These are phyloP conservation scores for Xylariaceae sp. DNA, from an alignment of 2,329 filamentous ascomycete genomes.

Conservation along the genomic window DNA sequence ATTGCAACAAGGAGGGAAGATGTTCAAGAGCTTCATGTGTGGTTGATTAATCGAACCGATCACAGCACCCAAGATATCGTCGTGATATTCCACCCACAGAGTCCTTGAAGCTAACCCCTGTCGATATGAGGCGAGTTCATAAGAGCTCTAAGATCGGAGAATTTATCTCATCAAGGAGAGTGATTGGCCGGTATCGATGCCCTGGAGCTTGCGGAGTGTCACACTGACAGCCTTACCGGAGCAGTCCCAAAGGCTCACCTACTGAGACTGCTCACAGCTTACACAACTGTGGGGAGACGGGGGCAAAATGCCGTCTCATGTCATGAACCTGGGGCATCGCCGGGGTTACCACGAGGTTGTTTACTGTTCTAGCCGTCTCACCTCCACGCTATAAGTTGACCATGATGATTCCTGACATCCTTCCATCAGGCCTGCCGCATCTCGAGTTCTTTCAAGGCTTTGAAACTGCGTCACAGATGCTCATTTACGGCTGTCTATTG, in stretches of 20 bases:
- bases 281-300: not conserved
- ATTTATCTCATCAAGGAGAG: not conserved
- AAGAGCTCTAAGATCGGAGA: not conserved
- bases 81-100: not conserved
- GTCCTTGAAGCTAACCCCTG: not conserved
- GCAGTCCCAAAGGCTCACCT: not conserved
- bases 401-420: no score
- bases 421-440: no score
- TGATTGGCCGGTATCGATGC: not conserved
- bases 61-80: not conserved
- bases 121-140: not conserved
- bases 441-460: no score
- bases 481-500: no score
- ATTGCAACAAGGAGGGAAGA: not conserved
- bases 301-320: not conserved
- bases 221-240: not conserved
- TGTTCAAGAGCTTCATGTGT: not conserved
- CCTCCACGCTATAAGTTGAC: no score
- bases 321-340: not conserved
- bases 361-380: not conserved
- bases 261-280: not conserved
- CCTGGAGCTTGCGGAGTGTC: not conserved
- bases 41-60: not conserved
- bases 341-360: not conserved
- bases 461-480: no score